Evolutionary conservation across 495 filamentous ascomycete genomes (phyloP).

Genomic region (Chlorociboria aeruginascens): DNA sequence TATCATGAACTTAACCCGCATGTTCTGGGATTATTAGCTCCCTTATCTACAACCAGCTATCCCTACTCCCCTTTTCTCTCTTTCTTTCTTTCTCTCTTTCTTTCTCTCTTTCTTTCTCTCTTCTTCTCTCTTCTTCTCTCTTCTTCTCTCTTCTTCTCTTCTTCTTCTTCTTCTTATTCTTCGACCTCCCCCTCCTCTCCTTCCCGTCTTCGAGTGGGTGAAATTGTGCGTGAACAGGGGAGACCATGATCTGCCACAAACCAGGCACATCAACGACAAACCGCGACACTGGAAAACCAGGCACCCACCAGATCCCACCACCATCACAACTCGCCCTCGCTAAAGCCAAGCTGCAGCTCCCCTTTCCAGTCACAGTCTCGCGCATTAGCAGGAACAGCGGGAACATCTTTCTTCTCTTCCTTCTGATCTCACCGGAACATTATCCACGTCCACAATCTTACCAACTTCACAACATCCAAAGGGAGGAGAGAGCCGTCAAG

Average conservation of each 20-base stretch:
- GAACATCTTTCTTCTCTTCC: not conserved
- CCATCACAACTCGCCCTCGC: not conserved
- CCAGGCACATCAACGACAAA: not conserved
- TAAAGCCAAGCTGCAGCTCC: not conserved
- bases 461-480: not conserved
- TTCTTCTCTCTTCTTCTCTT: too few relatives aligned
- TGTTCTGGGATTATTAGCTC: too few relatives aligned
- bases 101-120: too few relatives aligned
- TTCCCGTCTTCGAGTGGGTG: too few relatives aligned
- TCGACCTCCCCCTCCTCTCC: too few relatives aligned
- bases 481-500: constrained; percentile 5
- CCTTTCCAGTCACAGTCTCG: not conserved
- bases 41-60: too few relatives aligned
- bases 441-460: constrained; percentile 1
- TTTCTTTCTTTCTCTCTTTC: too few relatives aligned
- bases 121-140: too few relatives aligned
- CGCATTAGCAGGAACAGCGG: too few relatives aligned
- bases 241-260: not conserved
- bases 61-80: too few relatives aligned
- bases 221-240: not conserved
- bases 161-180: too few relatives aligned
- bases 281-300: not conserved
- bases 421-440: not conserved
- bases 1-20: too few relatives aligned
- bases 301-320: not conserved